A percentile compares a stretch with the other conserved stretches of the same genome.
Evolutionary conservation across 2,329 filamentous ascomycete genomes (phyloP).

Genomic region (Chalaropsis thielavioides): DNA sequence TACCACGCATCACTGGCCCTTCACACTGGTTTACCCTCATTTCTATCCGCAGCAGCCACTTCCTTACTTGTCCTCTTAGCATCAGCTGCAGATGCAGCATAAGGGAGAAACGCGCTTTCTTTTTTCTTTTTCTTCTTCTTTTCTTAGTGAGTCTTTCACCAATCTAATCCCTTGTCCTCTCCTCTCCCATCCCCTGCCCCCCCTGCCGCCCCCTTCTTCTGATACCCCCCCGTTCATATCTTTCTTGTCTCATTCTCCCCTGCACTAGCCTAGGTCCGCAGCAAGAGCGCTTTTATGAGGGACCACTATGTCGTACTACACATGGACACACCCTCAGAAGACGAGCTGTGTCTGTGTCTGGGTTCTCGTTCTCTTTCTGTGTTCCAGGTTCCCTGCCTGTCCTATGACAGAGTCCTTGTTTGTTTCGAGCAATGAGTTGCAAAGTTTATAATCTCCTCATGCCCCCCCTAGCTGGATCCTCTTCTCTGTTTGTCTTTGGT

Average conservation of each 20-base stretch:
- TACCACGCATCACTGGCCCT: not conserved
- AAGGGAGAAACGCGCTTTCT: not conserved
- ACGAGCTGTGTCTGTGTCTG: not conserved
- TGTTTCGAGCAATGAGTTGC: slow-evolving; percentile 3
- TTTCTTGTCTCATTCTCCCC: not conserved
- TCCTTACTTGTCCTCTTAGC: not conserved
- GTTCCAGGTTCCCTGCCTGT: not conserved
- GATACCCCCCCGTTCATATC: not conserved
- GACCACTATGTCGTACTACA: not conserved
- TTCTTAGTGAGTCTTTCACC: not conserved
- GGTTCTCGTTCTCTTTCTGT: no score
- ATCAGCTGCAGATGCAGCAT: not conserved
- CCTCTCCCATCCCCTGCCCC: not conserved
- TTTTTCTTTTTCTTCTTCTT: not conserved
- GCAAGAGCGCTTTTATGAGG: not conserved
- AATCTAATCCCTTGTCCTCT: not conserved
- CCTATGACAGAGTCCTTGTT: not conserved
- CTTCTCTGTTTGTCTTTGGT: not conserved
- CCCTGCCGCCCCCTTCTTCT: no score
- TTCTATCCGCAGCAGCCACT: not conserved
- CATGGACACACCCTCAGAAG: not conserved
- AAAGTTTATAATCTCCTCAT: not conserved
- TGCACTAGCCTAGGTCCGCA: not conserved
- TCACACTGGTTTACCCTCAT: not conserved
- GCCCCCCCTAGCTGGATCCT: not conserved